phyloP scores from a whole-genome alignment of 108 stramenopile genomes.

The Seminavis robusta region DNA sequence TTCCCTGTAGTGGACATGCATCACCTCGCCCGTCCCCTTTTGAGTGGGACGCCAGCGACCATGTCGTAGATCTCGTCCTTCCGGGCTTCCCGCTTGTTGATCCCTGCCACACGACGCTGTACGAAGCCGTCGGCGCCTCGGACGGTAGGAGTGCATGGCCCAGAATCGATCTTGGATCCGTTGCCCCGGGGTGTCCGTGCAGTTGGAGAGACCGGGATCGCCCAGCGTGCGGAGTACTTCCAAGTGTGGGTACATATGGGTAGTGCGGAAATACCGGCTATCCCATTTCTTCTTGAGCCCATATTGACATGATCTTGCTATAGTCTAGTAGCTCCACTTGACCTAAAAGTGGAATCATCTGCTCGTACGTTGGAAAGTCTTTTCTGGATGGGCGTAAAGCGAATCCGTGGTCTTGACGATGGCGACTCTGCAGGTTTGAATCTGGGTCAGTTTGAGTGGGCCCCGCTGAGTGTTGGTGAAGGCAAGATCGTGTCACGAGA shows the following conservation, averaged over 20 bases:
- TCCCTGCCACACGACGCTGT: not conserved
- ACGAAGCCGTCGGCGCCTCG: not conserved
- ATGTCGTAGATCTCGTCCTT: not conserved
- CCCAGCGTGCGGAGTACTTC: no score
- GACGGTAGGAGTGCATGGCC: not conserved
- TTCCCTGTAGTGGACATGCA: no score
- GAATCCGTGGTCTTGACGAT: conserved; percentile 1
- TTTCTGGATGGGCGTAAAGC: conserved; percentile 44
- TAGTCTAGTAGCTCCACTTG: no score
- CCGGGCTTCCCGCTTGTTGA: not conserved
- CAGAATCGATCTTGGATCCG: not conserved
- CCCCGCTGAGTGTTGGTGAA: conserved; percentile 12
- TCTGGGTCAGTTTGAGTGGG: conserved; percentile 39
- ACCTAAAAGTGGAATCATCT: no score
- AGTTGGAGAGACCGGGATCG: no score
- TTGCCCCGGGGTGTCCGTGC: not conserved
- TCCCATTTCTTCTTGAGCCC: no score
- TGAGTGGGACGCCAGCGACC: not conserved
- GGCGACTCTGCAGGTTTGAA: conserved; percentile 9
- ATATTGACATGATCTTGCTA: no score
- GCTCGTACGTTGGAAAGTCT: conserved; percentile 49
- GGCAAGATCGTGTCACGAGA: conserved; percentile 10
- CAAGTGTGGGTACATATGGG: no score
- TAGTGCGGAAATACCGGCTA: no score
- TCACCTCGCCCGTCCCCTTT: no score